A percentile compares a stretch with the other conserved stretches of the same genome.
phyloP scores from a whole-genome alignment of 2,329 filamentous ascomycete species.

The Lecanosticta acicola region DNA sequence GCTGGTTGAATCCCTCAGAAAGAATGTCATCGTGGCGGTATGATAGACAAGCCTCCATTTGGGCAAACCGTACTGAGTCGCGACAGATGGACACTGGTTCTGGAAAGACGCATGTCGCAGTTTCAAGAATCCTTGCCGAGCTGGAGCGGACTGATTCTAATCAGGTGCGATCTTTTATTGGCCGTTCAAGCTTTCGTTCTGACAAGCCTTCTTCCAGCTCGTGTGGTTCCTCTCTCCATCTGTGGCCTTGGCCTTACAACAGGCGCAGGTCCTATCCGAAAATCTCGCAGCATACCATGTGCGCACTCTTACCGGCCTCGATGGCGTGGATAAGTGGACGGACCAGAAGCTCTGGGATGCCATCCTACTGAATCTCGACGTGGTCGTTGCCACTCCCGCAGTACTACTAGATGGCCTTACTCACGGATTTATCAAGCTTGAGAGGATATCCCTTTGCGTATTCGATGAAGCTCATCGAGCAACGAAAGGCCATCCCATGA shows the following conservation, averaged over 20 bases:
- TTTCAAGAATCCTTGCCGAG: constrained; percentile 40
- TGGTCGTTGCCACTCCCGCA: constrained; percentile 75
- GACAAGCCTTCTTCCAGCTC: constrained; percentile 25
- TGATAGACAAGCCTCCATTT: background rate
- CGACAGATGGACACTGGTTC: constrained; percentile 44
- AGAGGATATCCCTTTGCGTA: constrained; percentile 61
- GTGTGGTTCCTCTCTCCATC: constrained; percentile 46
- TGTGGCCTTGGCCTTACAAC: constrained; percentile 40
- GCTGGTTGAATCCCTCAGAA: constrained; percentile 40
- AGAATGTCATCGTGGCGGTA: constrained; percentile 43
- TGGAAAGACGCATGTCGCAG: constrained; percentile 45
- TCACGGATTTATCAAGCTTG: constrained; percentile 67
- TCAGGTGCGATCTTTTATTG: constrained; percentile 28
- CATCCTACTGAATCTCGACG: constrained; percentile 56
- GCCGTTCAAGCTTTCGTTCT: background rate
- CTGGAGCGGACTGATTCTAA: constrained; percentile 35
- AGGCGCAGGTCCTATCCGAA: constrained; percentile 33
- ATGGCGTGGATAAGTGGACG: constrained; percentile 69
- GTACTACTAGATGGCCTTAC: constrained; percentile 67
- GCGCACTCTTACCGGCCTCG: constrained; percentile 60
- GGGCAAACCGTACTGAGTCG: constrained; percentile 8
- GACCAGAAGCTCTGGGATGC: constrained; percentile 61
- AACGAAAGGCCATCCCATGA: constrained; percentile 56
- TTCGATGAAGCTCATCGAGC: constrained; percentile 88
- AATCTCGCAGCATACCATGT: constrained; percentile 48